Base-by-base conservation (phyloP, 2,329 filamentous ascomycete genomes). In the Colletotrichum scovillei region DNA sequence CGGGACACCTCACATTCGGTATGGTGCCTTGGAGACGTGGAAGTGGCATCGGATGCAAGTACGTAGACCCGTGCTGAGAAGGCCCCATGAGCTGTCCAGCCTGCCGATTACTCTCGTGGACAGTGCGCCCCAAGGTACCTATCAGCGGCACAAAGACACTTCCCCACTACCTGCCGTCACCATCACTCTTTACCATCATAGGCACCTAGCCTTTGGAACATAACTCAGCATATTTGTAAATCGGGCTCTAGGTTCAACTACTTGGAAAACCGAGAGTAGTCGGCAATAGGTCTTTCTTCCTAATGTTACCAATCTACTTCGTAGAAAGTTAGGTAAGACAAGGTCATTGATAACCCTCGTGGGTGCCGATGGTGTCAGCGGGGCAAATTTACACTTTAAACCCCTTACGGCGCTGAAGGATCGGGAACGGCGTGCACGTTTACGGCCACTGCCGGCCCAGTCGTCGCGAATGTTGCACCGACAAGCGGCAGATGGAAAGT, bases 1-100 rank as follows among this genome's bases (percentile, higher is more conserved):
- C 46, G 26, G 63, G 55, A 70, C 42, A 52, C 67, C 49, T 57
- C 56, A 7, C 46, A 16, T 72, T 22, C 30, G 69, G 53, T 64
- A 35, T 30, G 35, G 42, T 12, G 30, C 14, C 38, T 16, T 7
- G 55, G 62, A 22, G 49, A 46, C 24, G 58, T 42, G 53, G 42
- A 72, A 56, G 66, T 59, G 49, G 66, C 52, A 42, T 35, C 11
- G 11, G 32, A 35, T 35, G 32, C 42, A n/a, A 49, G 42, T n/a
- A 49, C 42, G 42, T 19, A 62, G 49, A 59, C 11, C 59, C 32
- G n/a, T 53, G 30, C 70, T 69, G 59, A 53, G 55, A 60, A 64
- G 56, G 66, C 66, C 67, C 42, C 58, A 46, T 53, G 69, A 64
- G 69, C 42, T 69, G 42, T 24, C 26, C 64, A 28, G 19, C 14